phyloP scores from a whole-genome alignment of 1,284 basidiomycete species.

The Chiua sp. region DNA sequence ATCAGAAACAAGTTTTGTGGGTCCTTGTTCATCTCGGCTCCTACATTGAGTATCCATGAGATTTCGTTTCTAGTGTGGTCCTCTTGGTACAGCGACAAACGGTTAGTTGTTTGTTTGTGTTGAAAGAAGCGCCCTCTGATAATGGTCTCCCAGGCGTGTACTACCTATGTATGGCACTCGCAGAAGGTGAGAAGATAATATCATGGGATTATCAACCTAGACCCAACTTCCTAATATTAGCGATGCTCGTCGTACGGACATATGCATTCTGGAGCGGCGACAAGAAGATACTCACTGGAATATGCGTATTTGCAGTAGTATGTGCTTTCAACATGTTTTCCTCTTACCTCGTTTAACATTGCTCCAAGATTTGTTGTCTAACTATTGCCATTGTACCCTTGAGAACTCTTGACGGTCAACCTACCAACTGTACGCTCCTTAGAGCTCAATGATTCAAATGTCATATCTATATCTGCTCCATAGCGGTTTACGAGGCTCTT shows the following conservation, averaged over 20 bases:
- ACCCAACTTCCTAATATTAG: conserved; percentile 4
- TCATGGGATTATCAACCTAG: background rate
- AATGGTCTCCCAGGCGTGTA: conserved; percentile 14
- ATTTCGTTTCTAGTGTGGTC: conserved; percentile 14
- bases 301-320: conserved; percentile 17
- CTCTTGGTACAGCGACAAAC: conserved; percentile 14
- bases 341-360: background rate
- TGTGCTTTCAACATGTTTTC: background rate
- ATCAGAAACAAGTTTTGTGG: conserved; percentile 15
- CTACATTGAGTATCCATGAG: conserved; percentile 2
- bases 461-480: background rate
- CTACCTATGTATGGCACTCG: conserved; percentile 21
- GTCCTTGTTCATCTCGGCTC: background rate
- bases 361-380: conserved; percentile 11
- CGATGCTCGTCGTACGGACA: conserved; percentile 28
- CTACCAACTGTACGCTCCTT: conserved; percentile 10
- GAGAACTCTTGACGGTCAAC: conserved; percentile 9
- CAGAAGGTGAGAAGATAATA: conserved; percentile 19
- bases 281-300: conserved; percentile 24
- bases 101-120: conserved; percentile 1
- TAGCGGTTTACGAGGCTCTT: conserved; percentile 20
- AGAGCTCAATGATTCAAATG: background rate
- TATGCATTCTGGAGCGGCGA: conserved; percentile 26
- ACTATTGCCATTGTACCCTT: conserved; percentile 19
- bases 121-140: background rate